Evolutionary conservation across 768 basidiomycete genomes (phyloP), one percentile per base, ranked within the genome.

Genomic region (Epithele typhae): DNA sequence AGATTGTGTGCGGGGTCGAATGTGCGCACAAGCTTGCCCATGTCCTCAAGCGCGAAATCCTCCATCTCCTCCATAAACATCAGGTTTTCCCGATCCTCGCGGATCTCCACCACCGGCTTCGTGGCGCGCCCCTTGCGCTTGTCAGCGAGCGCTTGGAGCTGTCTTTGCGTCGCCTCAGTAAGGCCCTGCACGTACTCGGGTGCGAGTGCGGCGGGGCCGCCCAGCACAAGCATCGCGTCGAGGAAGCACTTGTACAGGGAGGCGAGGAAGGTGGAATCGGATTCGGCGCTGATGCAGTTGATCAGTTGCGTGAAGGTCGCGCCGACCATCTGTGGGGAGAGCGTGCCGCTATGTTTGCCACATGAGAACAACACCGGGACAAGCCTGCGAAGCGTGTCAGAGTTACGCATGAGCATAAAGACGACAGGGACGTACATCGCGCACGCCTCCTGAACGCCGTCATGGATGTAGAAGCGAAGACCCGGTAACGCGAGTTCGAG

Each of bases 31-130:
- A 84, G 70, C 71, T 78, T 83, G 37, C 67, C 74, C 81, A 90
- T 87, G 60, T 89, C 88, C 60, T 89, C 87, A 53, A 89, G 60
- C 54, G 81, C 84, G 58, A 84, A 88, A 46, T 87, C 87, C 61
- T 89, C 88, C 67, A 89, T 82, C 70, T 92, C 87, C 63, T 91
- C 86, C 32, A 87, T 59, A 43, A 89, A 61, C 61, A 76, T 77
- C 54, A 87, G 64, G 52, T 90, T 87, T 51, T 89, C 85, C 47
- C 69, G 68, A 41, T 88, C 84, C 44, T 80, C 76, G 45, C 70
- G 69, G 52, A 58, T 44, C 43, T 60, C 64, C 15, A 45, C 42
- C 17, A 60, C 56, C 12, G 64, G 64, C 15, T 71, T 56, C 47
- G 70, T 63, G 4, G 72, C 63, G 18, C 87, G 74, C 3, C 71